These are phyloP conservation scores for Suillus spraguei DNA, from an alignment of 768 basidiomycete genomes.

Conservation along the genomic window DNA sequence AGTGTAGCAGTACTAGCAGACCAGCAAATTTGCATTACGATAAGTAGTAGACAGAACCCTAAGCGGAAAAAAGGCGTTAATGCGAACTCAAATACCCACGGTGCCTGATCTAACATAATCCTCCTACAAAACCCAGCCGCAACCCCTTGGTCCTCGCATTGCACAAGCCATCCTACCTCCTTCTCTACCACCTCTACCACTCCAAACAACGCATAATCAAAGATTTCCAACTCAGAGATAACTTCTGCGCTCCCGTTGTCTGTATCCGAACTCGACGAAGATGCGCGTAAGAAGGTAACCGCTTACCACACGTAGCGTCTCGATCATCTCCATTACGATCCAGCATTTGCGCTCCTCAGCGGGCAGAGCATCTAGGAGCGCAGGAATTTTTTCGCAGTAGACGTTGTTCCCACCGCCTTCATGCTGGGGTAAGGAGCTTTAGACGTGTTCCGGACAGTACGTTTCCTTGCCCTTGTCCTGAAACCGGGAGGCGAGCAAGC, in stretches of 20 bases:
- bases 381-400: constrained; percentile 80
- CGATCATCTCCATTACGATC: constrained; percentile 95
- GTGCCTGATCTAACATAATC: too few relatives aligned
- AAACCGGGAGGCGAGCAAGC: constrained; percentile 7
- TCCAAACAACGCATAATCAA: constrained; percentile 85
- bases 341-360: constrained; percentile 74
- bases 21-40: too few relatives aligned
- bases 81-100: too few relatives aligned
- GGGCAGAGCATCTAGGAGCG: constrained; percentile 68
- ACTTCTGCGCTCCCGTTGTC: constrained; percentile 35
- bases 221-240: constrained; percentile 90
- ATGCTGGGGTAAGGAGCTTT: constrained; percentile 65
- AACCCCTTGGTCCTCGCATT: constrained; percentile 92
- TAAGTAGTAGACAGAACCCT: too few relatives aligned
- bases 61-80: too few relatives aligned
- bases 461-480: neutral
- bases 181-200: constrained; percentile 49
- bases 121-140: constrained; percentile 84
- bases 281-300: constrained; percentile 82
- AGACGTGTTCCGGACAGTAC: constrained; percentile 25
- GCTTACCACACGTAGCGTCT: constrained; percentile 64
- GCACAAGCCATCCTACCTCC: constrained; percentile 83
- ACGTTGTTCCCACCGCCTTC: constrained; percentile 98
- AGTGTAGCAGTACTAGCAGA: too few relatives aligned
- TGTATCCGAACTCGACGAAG: constrained; percentile 25